Evolutionary conservation across 345 rosid genomes (phyloP), one percentile per base, ranked within the genome.

Genomic region (Garcia nutans): DNA sequence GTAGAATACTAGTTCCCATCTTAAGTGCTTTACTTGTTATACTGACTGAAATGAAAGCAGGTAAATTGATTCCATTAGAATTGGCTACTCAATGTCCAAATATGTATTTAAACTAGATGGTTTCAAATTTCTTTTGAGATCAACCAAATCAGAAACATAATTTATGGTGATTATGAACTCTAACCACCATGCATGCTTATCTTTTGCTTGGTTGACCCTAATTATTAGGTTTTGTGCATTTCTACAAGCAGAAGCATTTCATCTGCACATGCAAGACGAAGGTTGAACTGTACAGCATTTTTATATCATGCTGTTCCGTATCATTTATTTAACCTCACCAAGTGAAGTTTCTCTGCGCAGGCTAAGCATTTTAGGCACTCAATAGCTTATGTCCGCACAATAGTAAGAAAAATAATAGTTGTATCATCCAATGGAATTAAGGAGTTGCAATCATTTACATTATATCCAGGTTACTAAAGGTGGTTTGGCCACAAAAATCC

Each of bases 381-480:
- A 24, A 49, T 0, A 24, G 31, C 54, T 72, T 3, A 42, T 16
- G n/a, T 58, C 65, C 31, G 12, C 15, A 13, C 26, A 74, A 54
- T 20, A 23, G 71, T 22, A 60, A 71, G 49, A 42, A 42, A 31
- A 28, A 10, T 13, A 17, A 64, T 31, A 59, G 75, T 74, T 64
- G 63, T 37, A 19, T 67, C 12, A n/a, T 20, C 62, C 67, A 77
- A 89, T 90, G 92, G 90, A 88, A 82, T 81, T 91, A 58, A 85
- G 97, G 79, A 77, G 91, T 57, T 65, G 69, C 54, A 73, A 64
- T 37, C 84, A 85, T 74, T 79, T 84, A 41, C 93, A 91, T 80
- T 85, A 33, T 75, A 78, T 94, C 71, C 80, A 79, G 15, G 76
- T 85, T 8, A 70, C 81, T 66, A 84, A 81, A 81, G 86, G 77